Percentiles rank a stretch among this genome's conserved stretches.
Conservation (phyloP, 1,284 basidiomycete genomes). For the Boletus mariae region DNA sequence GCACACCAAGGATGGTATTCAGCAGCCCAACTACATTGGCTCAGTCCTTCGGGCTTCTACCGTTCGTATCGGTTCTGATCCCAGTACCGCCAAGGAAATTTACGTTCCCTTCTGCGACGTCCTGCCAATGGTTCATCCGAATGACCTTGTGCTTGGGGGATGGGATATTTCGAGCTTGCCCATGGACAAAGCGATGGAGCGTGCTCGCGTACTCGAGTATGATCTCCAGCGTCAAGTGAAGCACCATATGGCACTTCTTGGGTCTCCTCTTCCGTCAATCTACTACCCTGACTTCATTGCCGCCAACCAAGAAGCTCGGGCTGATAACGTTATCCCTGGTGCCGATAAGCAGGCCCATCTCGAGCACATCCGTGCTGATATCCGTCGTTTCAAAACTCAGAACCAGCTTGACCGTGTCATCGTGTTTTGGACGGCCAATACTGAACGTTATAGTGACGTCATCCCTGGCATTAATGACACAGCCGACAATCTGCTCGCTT, state of each 20-base stretch:
- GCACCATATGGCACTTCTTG: conserved; percentile 80
- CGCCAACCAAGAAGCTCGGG: conserved; percentile 95
- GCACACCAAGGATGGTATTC: conserved; percentile 90
- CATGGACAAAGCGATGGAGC: conserved; percentile 91
- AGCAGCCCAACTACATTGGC: conserved; percentile 96
- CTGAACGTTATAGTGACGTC: conserved; percentile 95
- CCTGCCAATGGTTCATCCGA: conserved; percentile 97
- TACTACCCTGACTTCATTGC: conserved; percentile 97
- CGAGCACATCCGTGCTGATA: conserved; percentile 89
- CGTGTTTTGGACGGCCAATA: conserved; percentile 99
- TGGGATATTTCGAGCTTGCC: conserved; percentile 92
- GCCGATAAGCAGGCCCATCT: conserved; percentile 88
- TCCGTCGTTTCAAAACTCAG: conserved; percentile 87
- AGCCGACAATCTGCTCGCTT: conserved; percentile 79
- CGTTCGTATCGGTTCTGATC: conserved; percentile 86
- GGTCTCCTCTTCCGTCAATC: conserved; percentile 88
- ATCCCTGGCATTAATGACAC: conserved; percentile 96
- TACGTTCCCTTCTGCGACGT: conserved; percentile 92
- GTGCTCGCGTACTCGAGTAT: conserved; percentile 93
- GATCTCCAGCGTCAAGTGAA: conserved; percentile 95
- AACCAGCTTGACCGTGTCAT: conserved; percentile 85
- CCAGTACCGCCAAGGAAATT: conserved; percentile 84
- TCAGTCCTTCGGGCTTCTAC: conserved; percentile 94
- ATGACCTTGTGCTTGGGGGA: conserved; percentile 95
- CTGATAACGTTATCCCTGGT: conserved; percentile 89